These are phyloP conservation scores for Colletotrichum filicis DNA, from an alignment of 2,329 filamentous ascomycete species.

Conservation along the genomic window DNA sequence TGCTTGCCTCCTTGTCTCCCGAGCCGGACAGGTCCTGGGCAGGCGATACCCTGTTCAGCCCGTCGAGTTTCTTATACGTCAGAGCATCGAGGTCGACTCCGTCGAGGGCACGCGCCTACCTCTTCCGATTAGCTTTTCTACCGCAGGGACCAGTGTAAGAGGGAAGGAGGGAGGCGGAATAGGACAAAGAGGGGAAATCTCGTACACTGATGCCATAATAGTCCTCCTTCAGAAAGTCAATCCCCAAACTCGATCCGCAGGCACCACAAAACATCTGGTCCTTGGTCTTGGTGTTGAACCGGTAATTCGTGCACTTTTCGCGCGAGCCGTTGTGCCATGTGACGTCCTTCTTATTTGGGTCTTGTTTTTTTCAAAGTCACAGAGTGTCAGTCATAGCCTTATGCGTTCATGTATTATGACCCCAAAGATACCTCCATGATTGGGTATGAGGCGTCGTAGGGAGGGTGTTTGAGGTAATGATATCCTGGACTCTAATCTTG, in stretches of 20 bases:
- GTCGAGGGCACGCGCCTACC: slow-evolving; percentile 53
- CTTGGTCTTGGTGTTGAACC: slow-evolving; percentile 59
- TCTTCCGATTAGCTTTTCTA: background rate
- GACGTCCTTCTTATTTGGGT: slow-evolving; percentile 52
- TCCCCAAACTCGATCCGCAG: slow-evolving; percentile 58
- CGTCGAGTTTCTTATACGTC: slow-evolving; percentile 49
- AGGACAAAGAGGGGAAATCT: slow-evolving; percentile 31
- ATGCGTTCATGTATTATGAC: too few relatives aligned
- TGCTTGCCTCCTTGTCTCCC: background rate
- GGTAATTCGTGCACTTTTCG: slow-evolving; percentile 48
- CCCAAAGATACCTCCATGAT: too few relatives aligned
- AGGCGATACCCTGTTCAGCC: slow-evolving; percentile 46
- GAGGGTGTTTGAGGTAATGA: too few relatives aligned
- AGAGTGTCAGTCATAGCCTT: too few relatives aligned
- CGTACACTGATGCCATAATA: slow-evolving; percentile 57
- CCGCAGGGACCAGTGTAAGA: too few relatives aligned
- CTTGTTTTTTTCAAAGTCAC: slow-evolving; percentile 21
- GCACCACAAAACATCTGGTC: slow-evolving; percentile 61
- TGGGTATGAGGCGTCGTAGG: too few relatives aligned
- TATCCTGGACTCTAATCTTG: too few relatives aligned
- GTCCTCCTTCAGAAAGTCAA: slow-evolving; percentile 52
- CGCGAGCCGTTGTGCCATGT: slow-evolving; percentile 55
- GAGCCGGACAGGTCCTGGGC: slow-evolving; percentile 50
- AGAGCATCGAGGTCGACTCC: slow-evolving; percentile 52
- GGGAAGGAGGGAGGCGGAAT: too few relatives aligned